phyloP scores from a whole-genome alignment of 768 basidiomycete species.

The Tricholoma sp. region DNA sequence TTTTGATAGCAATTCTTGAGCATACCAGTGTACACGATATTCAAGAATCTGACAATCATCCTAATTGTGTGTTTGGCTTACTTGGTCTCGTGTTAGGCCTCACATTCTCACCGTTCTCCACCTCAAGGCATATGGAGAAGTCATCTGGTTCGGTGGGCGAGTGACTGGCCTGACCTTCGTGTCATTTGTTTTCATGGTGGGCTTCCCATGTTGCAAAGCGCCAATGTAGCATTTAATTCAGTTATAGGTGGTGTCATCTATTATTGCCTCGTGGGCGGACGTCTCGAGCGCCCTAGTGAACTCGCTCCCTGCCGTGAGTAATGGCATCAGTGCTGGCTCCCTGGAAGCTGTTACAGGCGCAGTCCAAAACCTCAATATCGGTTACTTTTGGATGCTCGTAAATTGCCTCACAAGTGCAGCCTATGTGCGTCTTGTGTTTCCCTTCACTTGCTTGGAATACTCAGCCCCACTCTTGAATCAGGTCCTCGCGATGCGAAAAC shows the following conservation, averaged over 20 bases:
- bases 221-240: not conserved
- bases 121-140: conserved; percentile 89
- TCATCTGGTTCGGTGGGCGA: conserved; percentile 91
- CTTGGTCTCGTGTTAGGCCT: not conserved
- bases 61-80: conserved; percentile 64
- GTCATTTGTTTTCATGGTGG: conserved; percentile 89
- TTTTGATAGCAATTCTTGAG: conserved; percentile 84
- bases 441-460: not conserved
- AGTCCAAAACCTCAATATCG: conserved; percentile 56
- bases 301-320: conserved; percentile 30
- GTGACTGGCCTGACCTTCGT: conserved; percentile 85
- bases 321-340: conserved; percentile 28
- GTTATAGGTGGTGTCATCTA: conserved; percentile 77
- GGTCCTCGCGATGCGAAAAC: conserved; percentile 95
- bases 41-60: conserved; percentile 99
- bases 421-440: conserved; percentile 57
- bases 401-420: conserved; percentile 90
- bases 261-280: conserved; percentile 97
- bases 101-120: not conserved
- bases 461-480: conserved; percentile 24
- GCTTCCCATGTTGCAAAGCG: conserved; percentile 11
- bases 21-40: conserved; percentile 98
- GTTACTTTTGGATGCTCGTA: conserved; percentile 94
- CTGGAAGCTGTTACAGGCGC: conserved; percentile 40
- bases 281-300: conserved; percentile 44